Evolutionary conservation across 108 stramenopile genomes (phyloP).

Genomic region (Skeletonema grethae): DNA sequence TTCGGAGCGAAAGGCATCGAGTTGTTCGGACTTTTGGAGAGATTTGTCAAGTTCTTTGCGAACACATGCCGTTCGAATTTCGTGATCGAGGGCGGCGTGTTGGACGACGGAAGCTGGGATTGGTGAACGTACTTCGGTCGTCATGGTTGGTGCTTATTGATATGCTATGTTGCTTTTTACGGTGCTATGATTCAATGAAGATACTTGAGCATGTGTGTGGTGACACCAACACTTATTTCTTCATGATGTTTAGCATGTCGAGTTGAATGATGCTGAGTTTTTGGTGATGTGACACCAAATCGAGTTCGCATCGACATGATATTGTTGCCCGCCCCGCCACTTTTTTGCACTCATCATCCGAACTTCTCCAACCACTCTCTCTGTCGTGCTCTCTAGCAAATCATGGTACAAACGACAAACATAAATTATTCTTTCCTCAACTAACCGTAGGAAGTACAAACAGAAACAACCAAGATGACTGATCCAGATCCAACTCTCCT

Average conservation of each 20-base stretch:
- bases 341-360: too few relatives aligned
- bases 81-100: slow-evolving; percentile 45
- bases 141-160: background rate
- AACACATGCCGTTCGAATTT: slow-evolving; percentile 31
- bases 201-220: too few relatives aligned
- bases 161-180: too few relatives aligned
- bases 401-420: background rate
- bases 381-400: too few relatives aligned
- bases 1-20: slow-evolving; percentile 42
- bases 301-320: too few relatives aligned
- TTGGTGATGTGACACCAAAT: too few relatives aligned
- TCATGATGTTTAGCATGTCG: too few relatives aligned
- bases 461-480: background rate
- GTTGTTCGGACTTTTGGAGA: slow-evolving; percentile 21
- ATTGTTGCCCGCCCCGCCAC: too few relatives aligned
- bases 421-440: background rate
- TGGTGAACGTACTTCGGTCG: background rate
- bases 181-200: too few relatives aligned
- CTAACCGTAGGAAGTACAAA: background rate
- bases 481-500: slow-evolving; percentile 33
- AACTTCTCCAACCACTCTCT: too few relatives aligned
- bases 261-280: too few relatives aligned
- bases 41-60: slow-evolving; percentile 21
- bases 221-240: too few relatives aligned
- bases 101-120: slow-evolving; percentile 34